Conservation (phyloP, 2,329 filamentous ascomycete species). For the Exophiala phaeomuriformis region DNA sequence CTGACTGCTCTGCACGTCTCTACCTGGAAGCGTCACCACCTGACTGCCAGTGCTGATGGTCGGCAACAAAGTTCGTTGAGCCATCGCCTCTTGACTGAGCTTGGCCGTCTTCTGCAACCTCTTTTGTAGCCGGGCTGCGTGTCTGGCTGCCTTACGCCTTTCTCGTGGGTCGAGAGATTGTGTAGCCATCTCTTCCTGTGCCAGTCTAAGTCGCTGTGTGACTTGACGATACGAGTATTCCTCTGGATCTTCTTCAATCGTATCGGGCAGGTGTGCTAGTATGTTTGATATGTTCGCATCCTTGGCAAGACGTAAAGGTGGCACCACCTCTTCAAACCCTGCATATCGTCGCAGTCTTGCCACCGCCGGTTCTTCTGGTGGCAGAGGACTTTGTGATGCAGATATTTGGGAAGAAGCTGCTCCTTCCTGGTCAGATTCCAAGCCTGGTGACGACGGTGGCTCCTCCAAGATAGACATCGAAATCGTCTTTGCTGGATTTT, state of each 20-base stretch:
- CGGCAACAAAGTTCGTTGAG: constrained; percentile 13
- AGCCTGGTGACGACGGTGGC: constrained; percentile 1
- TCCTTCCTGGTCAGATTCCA: constrained; percentile 1
- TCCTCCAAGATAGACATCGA: background rate
- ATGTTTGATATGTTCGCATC: constrained; percentile 6
- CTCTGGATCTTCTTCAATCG: constrained; percentile 16
- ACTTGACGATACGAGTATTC: constrained; percentile 18
- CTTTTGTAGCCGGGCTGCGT: constrained; percentile 11
- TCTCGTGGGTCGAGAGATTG: constrained; percentile 17
- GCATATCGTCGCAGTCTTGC: constrained; percentile 10
- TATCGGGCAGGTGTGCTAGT: constrained; percentile 13
- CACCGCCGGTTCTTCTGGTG: constrained; percentile 10
- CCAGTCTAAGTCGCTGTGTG: constrained; percentile 14
- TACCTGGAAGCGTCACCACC: constrained; percentile 5
- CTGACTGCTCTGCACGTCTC: constrained; percentile 22
- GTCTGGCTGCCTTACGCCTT: constrained; percentile 11
- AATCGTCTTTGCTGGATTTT: background rate
- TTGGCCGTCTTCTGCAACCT: constrained; percentile 11
- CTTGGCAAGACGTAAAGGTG: constrained; percentile 1
- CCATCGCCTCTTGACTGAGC: constrained; percentile 11
- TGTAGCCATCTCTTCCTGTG: constrained; percentile 13
- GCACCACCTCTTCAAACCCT: constrained; percentile 4
- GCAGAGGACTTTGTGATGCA: constrained; percentile 4
- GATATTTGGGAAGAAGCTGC: constrained; percentile 1
- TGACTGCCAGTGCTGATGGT: constrained; percentile 3